A percentile compares a stretch with the other conserved stretches of the same genome.
phyloP scores from a whole-genome alignment of 2,329 filamentous ascomycete species.

The Pseudogymnoascus sp. region DNA sequence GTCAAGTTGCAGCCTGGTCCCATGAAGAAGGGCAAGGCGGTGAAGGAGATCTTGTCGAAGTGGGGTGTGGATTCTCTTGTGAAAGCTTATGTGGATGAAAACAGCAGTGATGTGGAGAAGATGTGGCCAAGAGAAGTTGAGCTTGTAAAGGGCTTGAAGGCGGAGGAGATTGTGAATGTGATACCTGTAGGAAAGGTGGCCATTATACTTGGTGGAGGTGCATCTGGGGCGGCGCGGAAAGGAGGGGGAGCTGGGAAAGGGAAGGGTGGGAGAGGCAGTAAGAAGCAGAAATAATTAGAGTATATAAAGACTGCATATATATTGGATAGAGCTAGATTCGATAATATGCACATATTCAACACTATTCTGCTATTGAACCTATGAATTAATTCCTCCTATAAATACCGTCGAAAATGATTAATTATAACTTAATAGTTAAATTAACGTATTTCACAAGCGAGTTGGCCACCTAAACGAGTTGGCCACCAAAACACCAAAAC shows the following conservation, averaged over 20 bases:
- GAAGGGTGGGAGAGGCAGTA: constrained; percentile 24
- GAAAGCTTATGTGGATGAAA: constrained; percentile 45
- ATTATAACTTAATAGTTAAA: background rate
- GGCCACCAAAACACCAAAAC: too few relatives aligned
- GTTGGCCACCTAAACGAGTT: too few relatives aligned
- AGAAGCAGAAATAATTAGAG: constrained; percentile 20
- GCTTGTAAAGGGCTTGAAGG: constrained; percentile 71
- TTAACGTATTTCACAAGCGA: too few relatives aligned
- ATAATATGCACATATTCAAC: background rate
- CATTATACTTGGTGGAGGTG: constrained; percentile 65
- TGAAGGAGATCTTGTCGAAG: constrained; percentile 78
- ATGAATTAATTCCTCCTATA: background rate
- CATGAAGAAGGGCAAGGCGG: constrained; percentile 89
- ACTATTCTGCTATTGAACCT: background rate
- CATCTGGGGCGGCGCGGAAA: constrained; percentile 32
- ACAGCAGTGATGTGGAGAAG: constrained; percentile 57
- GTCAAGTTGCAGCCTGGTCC: constrained; percentile 87
- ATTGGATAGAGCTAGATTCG: background rate
- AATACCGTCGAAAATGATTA: background rate
- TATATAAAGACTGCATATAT: background rate
- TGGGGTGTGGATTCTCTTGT: constrained; percentile 50
- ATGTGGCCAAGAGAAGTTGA: constrained; percentile 87
- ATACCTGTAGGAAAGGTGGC: constrained; percentile 75
- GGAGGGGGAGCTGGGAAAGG: constrained; percentile 34
- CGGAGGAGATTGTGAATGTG: constrained; percentile 72